phyloP scores from a whole-genome alignment of 164 flowering plant species.

The Dillenia suffruticosa region DNA sequence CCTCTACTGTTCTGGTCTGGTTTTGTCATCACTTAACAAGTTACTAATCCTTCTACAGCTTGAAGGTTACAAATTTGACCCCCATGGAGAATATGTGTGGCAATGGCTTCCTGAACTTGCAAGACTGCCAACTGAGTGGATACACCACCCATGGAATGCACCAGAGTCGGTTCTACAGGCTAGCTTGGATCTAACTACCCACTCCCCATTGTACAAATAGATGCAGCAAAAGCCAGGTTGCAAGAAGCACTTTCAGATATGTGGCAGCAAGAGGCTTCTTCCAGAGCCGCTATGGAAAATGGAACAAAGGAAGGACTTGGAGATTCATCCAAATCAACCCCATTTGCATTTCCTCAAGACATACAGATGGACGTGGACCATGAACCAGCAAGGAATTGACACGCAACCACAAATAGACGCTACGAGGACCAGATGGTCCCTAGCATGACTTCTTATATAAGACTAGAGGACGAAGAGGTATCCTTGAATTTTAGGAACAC shows the following conservation, averaged over 20 bases:
- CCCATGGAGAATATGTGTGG: constrained; percentile 88
- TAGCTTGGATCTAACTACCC: constrained; percentile 90
- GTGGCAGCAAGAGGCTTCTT: constrained; percentile 88
- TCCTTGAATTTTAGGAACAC: constrained; percentile 38
- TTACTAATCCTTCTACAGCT: too few species aligned
- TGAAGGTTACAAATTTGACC: constrained; percentile 92
- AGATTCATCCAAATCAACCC: constrained; percentile 62
- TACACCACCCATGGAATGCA: constrained; percentile 96
- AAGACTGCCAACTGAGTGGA: constrained; percentile 92
- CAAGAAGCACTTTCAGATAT: constrained; percentile 68
- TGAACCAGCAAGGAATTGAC: constrained; percentile 47
- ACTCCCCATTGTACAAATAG: constrained; percentile 73
- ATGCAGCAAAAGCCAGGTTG: constrained; percentile 78
- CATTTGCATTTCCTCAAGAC: constrained; percentile 72
- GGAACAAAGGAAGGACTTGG: constrained; percentile 98
- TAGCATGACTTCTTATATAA: constrained; percentile 65
- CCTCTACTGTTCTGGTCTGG: too few species aligned
- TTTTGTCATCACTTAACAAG: too few species aligned
- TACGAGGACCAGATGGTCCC: constrained; percentile 94
- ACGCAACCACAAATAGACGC: constrained; percentile 26
- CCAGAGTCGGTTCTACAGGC: constrained; percentile 89
- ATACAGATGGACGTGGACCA: constrained; percentile 66
- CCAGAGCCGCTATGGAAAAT: constrained; percentile 82
- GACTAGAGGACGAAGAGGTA: constrained; percentile 59
- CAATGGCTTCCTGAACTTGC: constrained; percentile 97